Evolutionary conservation across 176 grass and related monocot genomes (phyloP).

Genomic region (Avena insularis): DNA sequence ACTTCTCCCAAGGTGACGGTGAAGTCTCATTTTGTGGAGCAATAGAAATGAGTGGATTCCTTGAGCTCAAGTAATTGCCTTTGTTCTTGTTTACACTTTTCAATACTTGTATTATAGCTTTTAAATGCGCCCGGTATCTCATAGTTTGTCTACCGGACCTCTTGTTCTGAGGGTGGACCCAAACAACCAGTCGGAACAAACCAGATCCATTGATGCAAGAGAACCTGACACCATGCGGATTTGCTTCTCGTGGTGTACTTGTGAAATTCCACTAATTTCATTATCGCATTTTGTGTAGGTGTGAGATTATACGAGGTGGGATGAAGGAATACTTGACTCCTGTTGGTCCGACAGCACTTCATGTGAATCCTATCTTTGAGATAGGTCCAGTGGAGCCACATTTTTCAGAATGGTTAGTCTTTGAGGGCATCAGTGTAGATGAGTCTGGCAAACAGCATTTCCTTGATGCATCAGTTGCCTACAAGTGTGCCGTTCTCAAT

Average conservation of each 20-base stretch:
- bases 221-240: background rate
- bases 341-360: constrained; percentile 84
- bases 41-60: constrained; percentile 99
- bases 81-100: constrained; percentile 31
- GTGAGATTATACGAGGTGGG: constrained; percentile 92
- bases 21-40: constrained; percentile 96
- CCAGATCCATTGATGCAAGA: background rate
- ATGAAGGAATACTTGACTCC: constrained; percentile 91
- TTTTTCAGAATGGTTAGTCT: constrained; percentile 96
- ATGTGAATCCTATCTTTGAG: constrained; percentile 96
- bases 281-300: constrained; percentile 59
- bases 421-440: constrained; percentile 97
- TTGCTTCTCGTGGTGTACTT: background rate
- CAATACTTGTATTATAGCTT: constrained; percentile 9
- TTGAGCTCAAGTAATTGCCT: constrained; percentile 88
- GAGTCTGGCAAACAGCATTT: constrained; percentile 89
- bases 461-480: constrained; percentile 88
- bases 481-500: constrained; percentile 87
- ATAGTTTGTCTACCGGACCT: background rate
- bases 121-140: background rate
- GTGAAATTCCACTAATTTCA: constrained; percentile 12
- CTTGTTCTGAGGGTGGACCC: background rate
- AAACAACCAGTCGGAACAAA: background rate
- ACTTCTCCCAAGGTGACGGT: constrained; percentile 92
- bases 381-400: constrained; percentile 89